Evolutionary conservation across 441 rosid species (phyloP), one percentile per base, ranked within the genome.

Genomic region (Viola pubescens): DNA sequence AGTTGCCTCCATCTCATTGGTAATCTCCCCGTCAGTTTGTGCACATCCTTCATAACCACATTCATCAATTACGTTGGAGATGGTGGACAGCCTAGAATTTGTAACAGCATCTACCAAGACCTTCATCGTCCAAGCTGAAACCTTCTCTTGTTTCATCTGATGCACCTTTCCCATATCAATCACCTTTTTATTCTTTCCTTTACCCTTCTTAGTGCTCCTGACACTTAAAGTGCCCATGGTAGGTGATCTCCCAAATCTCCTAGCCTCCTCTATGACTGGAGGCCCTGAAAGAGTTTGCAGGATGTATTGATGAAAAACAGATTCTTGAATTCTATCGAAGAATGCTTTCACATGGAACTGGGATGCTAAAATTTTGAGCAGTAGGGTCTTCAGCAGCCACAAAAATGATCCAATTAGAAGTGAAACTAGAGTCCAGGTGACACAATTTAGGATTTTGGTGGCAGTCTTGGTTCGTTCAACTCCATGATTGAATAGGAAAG

Each of bases 61-160:
- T 9, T 63, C 65, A 62, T 86, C 90, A 51, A 91, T 52, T 0
- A 88, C 60, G 55, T 77, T 71, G 10, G 98, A 91, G 61, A 91
- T 79, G 26, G 95, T 87, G 0, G 88, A 76, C 48, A 87, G 76
- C 60, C 89, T 83, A 0, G 97, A 85, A 54, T 66, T 81, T 67
- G 80, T 79, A 9, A 91, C 83, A 0, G 87, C 96, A 58, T 91
- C 98, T 8, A 88, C 79, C 82, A 91, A 70, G 58, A 78, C 81
- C 75, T 87, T 85, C 96, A 91, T 87, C 6, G 91, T 82, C 96
- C 94, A 87, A 65, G 95, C 78, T 0, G 96, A 86, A 46, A 91
- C 98, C 75, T 83, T 91, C 19, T 83, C 94, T 68, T 75, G 86
- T 73, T 86, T 89, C 82, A 91, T 77, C 70, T 70, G 77, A 19